Evolutionary conservation across 2,329 filamentous ascomycete species (phyloP), one percentile per base, ranked within the genome.

Genomic region (Bipolaris gigantea): DNA sequence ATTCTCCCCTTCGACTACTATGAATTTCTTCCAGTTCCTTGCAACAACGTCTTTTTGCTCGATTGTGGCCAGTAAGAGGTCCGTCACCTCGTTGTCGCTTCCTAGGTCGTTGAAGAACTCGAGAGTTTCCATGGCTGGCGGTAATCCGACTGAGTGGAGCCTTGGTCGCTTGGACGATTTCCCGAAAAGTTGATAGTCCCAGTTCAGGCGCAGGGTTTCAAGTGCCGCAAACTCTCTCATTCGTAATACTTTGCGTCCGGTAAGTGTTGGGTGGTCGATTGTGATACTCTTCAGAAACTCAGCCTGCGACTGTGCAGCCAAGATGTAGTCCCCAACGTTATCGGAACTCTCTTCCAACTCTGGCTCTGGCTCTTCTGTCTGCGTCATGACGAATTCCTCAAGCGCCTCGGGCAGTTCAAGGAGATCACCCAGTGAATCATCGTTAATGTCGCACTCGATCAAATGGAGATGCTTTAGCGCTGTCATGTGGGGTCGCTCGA

Each of bases 381-480:
- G 69, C 3, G 66, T 71, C 64, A 71, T 68, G 30, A 70, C 66
- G 18, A 71, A 70, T 25, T 71, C 69, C 35, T 70, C 64, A 1
- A 71, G 56, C 7, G 64, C 66, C 46, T 69, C 62, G 0, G 69
- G 69, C 5, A 71, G 59, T 50, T 70, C 65, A n/a, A 71, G 61
- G 2, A 71, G 50, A 36, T 71, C 69, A 3, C 65, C 61, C 1
- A 71, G 60, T 3, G 66, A 66, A 36, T 71, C 69, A 23, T 71
- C 69, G 49, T 65, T 70, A 33, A 71, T 69, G 46, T 71, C 69
- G 59, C 69, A 71, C 57, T 71, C 69, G 35, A 71, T 65, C 18
- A 71, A 35, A 16, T 63, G 59, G 15, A 71, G 54, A 18, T 58
- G 61, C 45, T 69, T 70, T 21, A 71, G 40, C 1, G 66, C 63